phyloP scores from a whole-genome alignment of 257 asterid genomes.

The Ehretia macrophylla region DNA sequence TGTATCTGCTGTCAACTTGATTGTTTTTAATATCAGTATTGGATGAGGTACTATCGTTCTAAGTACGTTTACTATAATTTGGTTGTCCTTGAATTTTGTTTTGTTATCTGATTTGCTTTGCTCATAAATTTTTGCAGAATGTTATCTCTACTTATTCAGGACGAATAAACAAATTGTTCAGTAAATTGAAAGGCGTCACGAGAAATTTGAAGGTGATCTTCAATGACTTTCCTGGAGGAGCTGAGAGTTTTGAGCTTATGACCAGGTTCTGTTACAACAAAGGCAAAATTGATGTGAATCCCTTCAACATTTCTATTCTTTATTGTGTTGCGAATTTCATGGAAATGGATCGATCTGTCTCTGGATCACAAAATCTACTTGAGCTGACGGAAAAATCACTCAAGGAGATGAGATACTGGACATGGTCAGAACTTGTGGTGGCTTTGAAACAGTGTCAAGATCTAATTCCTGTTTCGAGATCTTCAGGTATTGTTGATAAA shows the following conservation, averaged over 20 bases:
- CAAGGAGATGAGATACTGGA: slow-evolving; percentile 55
- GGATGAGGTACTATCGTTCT: not conserved
- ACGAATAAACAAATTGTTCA: slow-evolving; percentile 41
- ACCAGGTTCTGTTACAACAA: slow-evolving; percentile 66
- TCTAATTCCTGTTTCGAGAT: slow-evolving; percentile 30
- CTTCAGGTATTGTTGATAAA: slow-evolving; percentile 39
- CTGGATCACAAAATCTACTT: slow-evolving; percentile 35
- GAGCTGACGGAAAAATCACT: slow-evolving; percentile 50
- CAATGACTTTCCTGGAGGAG: slow-evolving; percentile 88
- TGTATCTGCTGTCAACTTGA: too few relatives aligned
- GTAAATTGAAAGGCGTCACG: slow-evolving; percentile 37
- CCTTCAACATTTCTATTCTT: slow-evolving; percentile 45
- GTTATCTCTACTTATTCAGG: slow-evolving; percentile 56
- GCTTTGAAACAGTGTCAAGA: slow-evolving; percentile 56
- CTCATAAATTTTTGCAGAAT: slow-evolving; percentile 36
- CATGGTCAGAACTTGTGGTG: slow-evolving; percentile 68
- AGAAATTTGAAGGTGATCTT: slow-evolving; percentile 56
- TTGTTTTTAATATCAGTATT: not conserved
- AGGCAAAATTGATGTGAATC: slow-evolving; percentile 43
- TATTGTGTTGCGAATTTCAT: slow-evolving; percentile 53
- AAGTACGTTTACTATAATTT: not conserved
- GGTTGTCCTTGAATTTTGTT: not conserved
- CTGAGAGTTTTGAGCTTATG: slow-evolving; percentile 66
- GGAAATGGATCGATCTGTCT: slow-evolving; percentile 56
- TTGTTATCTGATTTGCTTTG: slow-evolving; percentile 10